Evolutionary conservation across 2,329 filamentous ascomycete species (phyloP).

Genomic region (Fusarium sp.): DNA sequence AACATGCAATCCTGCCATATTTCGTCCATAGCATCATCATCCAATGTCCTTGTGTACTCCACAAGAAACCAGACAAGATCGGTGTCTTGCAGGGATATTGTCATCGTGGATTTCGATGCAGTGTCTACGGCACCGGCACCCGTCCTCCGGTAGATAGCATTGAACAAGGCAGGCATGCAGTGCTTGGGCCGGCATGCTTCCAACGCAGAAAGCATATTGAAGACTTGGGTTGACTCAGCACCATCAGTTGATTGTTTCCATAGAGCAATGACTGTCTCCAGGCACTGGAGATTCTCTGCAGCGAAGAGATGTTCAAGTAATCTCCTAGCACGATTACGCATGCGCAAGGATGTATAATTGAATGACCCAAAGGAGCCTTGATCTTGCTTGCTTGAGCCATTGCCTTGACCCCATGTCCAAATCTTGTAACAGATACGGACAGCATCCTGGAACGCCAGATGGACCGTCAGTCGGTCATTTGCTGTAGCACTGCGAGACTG

Average conservation of each 20-base stretch:
- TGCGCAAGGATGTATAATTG: slow-evolving; percentile 86
- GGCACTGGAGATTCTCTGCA: slow-evolving; percentile 89
- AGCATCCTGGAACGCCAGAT: slow-evolving; percentile 96
- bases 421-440: slow-evolving; percentile 92
- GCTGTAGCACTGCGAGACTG: slow-evolving; percentile 86
- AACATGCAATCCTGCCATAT: slow-evolving; percentile 96
- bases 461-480: slow-evolving; percentile 90
- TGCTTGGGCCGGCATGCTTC: slow-evolving; percentile 92
- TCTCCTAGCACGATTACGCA: slow-evolving; percentile 88
- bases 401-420: slow-evolving; percentile 88
- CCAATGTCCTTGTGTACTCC: slow-evolving; percentile 87
- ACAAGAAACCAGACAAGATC: slow-evolving; percentile 91
- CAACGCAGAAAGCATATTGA: slow-evolving; percentile 88
- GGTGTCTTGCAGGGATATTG: slow-evolving; percentile 81
- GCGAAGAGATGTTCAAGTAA: slow-evolving; percentile 93
- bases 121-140: slow-evolving; percentile 84
- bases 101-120: slow-evolving; percentile 85
- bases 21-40: slow-evolving; percentile 98
- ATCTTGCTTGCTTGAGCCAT: slow-evolving; percentile 69
- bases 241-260: slow-evolving; percentile 71
- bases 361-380: slow-evolving; percentile 80
- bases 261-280: slow-evolving; percentile 88
- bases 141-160: slow-evolving; percentile 93
- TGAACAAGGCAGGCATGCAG: slow-evolving; percentile 92
- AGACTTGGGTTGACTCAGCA: slow-evolving; percentile 69